A percentile compares a stretch with the other conserved stretches of the same genome.
These are phyloP conservation scores for Candida loeiensis DNA, from an alignment of 805 yeast species.

Conservation along the genomic window DNA sequence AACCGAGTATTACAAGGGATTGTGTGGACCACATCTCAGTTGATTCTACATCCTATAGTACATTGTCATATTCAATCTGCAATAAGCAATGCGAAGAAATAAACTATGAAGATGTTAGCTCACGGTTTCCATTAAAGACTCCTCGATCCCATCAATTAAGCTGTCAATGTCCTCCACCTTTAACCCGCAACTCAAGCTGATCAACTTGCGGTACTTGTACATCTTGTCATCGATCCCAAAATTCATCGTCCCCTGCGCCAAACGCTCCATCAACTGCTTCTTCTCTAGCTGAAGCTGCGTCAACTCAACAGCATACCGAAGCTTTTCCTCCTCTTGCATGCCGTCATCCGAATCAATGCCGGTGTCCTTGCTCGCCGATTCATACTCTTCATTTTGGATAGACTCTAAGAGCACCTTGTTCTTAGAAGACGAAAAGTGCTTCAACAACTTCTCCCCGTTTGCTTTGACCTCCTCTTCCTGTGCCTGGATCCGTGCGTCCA, in stretches of 20 bases:
- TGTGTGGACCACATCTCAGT: constrained; percentile 4
- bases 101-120: constrained; percentile 4
- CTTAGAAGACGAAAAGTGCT: constrained; percentile 38
- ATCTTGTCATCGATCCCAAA: constrained; percentile 52
- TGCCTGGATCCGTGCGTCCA: constrained; percentile 16
- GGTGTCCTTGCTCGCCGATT: constrained; percentile 4
- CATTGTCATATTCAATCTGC: too few relatives aligned
- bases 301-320: constrained; percentile 24
- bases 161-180: constrained; percentile 77
- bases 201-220: constrained; percentile 73
- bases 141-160: constrained; percentile 67
- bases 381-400: constrained; percentile 34
- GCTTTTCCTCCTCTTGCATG: constrained; percentile 12
- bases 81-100: constrained; percentile 4
- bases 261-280: constrained; percentile 37
- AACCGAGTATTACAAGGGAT: too few relatives aligned
- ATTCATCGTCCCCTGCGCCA: constrained; percentile 44
- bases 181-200: constrained; percentile 73
- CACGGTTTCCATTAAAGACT: constrained; percentile 13
- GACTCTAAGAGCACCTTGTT: constrained; percentile 43
- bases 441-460: constrained; percentile 22
- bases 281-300: constrained; percentile 54
- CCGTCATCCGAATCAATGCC: constrained; percentile 10
- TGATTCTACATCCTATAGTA: too few relatives aligned
- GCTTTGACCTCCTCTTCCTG: constrained; percentile 14